A percentile compares a stretch with the other conserved stretches of the same genome.
Conservation (phyloP, 176 grass and related monocot species). For the Pontederia paniculata region DNA sequence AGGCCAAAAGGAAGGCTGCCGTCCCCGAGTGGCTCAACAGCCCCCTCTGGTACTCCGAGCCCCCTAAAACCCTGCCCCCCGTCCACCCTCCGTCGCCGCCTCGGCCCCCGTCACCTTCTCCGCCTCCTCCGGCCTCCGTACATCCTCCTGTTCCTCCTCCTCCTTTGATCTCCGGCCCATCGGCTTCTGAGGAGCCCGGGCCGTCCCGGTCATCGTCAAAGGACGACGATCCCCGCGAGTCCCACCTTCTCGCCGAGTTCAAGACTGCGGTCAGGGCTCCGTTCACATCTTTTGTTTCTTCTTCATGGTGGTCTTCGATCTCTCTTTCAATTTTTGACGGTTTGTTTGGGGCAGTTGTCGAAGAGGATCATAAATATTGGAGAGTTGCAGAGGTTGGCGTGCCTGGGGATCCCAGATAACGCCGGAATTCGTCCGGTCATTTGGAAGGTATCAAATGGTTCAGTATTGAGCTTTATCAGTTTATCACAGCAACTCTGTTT, state of each 20-base stretch:
- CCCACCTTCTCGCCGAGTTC: constrained; percentile 65
- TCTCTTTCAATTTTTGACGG: neutral
- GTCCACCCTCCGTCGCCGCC: constrained; percentile 17
- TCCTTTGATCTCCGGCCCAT: constrained; percentile 2
- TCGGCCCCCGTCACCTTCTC: constrained; percentile 8
- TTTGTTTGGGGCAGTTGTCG: constrained; percentile 29
- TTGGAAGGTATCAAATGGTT: constrained; percentile 74
- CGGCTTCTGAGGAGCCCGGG: constrained; percentile 19
- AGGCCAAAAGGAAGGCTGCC: neutral
- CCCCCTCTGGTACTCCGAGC: constrained; percentile 69
- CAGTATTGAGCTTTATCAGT: neutral
- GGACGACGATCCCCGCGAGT: constrained; percentile 21
- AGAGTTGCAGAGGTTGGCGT: constrained; percentile 66
- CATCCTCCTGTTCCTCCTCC: too few species aligned
- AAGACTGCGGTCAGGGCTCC: constrained; percentile 34
- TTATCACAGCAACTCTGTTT: too few species aligned
- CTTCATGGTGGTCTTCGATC: neutral
- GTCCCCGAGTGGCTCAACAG: constrained; percentile 15
- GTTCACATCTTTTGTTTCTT: neutral
- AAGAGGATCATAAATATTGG: constrained; percentile 84
- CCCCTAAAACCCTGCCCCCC: constrained; percentile 27
- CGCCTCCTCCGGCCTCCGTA: neutral
- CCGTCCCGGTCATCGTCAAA: neutral
- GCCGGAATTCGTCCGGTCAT: constrained; percentile 53
- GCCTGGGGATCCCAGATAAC: constrained; percentile 64